Evolutionary conservation across 2,329 filamentous ascomycete species (phyloP), one percentile per base, ranked within the genome.

Genomic region (Penicillium palitans): DNA sequence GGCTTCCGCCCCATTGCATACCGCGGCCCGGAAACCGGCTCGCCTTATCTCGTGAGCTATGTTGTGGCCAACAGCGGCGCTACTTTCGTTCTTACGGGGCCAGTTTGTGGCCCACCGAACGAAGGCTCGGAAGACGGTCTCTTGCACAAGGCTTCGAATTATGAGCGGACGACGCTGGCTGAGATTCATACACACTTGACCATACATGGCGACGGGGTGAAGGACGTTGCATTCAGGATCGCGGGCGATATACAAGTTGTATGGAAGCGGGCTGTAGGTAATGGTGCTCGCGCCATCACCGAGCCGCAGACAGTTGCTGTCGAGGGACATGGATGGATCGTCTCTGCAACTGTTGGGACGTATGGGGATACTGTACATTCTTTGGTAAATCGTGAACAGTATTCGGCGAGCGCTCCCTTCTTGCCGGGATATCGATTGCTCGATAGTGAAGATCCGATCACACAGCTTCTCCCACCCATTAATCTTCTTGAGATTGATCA

Each of bases 301-400:
- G 75, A 81, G 24, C 91, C 91, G 0, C 76, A 74, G 29, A 78
- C 76, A 6, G 63, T 78, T 39, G 74, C 74, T 49, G 87, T 90
- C 71, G 80, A 83, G 2, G 60, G 52, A 17, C 52, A 62, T 53
- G 74, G 90, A 55, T 79, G 82, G 54, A 85, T 95, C 52, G 80
- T 82, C 48, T 85, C 86, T 19, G 91, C 91, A 33, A 87, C 89
- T 25, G 91, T 96, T 72, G 83, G 84, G 73, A 95, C 91, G 4
- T 96, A 96, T 70, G 91, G 91, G 67, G 91, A 96, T 77, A 96
- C 91, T 21, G 93, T 90, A 0, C 91, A 96, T 78, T 95, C 91
- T 0, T 84, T 96, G 57, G 86, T 96, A 76, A 85, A 88, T 65
- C 87, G 90, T 44, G 74, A 76, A 53, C 70, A 77, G 50, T 96